phyloP scores from a whole-genome alignment of 2,329 filamentous ascomycete species.

The Claviceps sorghi region DNA sequence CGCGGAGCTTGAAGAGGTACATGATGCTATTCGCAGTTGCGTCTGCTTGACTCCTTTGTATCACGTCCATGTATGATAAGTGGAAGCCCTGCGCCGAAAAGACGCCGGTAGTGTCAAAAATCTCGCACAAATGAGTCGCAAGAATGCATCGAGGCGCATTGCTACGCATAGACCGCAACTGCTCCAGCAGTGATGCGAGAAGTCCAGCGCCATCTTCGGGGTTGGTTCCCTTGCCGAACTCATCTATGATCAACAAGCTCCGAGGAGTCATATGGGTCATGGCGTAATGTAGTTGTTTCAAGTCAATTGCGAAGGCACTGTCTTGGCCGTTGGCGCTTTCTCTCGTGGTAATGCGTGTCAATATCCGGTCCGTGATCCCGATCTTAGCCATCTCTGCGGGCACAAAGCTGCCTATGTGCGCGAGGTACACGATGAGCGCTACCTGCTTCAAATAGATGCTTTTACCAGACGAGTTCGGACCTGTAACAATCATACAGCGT shows the following conservation, averaged over 20 bases:
- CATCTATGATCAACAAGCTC: slow-evolving; percentile 80
- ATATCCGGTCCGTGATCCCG: slow-evolving; percentile 81
- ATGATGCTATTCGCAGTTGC: slow-evolving; percentile 48
- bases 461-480: slow-evolving; percentile 93
- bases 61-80: slow-evolving; percentile 60
- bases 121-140: slow-evolving; percentile 54
- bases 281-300: slow-evolving; percentile 72
- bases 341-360: slow-evolving; percentile 69
- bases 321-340: slow-evolving; percentile 45
- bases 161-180: slow-evolving; percentile 34
- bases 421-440: slow-evolving; percentile 79
- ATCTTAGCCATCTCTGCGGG: slow-evolving; percentile 64
- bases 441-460: slow-evolving; percentile 91
- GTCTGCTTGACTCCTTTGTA: slow-evolving; percentile 35
- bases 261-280: slow-evolving; percentile 58
- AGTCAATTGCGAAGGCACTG: slow-evolving; percentile 58
- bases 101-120: slow-evolving; percentile 52
- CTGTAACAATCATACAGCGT: slow-evolving; percentile 62
- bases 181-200: slow-evolving; percentile 39
- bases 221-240: slow-evolving; percentile 61
- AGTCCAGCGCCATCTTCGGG: slow-evolving; percentile 43
- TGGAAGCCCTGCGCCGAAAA: slow-evolving; percentile 31
- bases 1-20: slow-evolving; percentile 56
- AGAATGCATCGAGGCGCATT: slow-evolving; percentile 42
- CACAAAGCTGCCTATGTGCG: slow-evolving; percentile 85